These are phyloP conservation scores for Sideroxylon spinosum DNA, from an alignment of 179 eudicot species.

Conservation along the genomic window DNA sequence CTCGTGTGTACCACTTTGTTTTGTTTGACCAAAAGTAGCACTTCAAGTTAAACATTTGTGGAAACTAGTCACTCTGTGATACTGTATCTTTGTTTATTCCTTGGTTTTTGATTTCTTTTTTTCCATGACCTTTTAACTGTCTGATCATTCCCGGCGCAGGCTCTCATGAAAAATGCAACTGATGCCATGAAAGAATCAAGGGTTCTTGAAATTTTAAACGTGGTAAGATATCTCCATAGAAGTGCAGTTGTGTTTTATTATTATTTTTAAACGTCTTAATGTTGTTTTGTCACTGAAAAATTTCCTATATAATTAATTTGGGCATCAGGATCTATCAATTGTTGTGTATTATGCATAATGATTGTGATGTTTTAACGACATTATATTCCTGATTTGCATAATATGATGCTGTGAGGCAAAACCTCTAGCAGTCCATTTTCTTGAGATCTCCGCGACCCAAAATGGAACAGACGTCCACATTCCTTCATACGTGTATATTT, in stretches of 20 bases:
- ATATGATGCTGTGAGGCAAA: not conserved
- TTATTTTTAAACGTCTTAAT: not conserved
- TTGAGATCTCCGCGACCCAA: not conserved
- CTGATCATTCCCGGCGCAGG: conserved; percentile 37
- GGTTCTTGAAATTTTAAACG: conserved; percentile 58
- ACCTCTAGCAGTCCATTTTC: not conserved
- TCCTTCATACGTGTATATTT: not conserved
- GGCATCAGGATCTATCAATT: too few species aligned
- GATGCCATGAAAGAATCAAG: conserved; percentile 89
- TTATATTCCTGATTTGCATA: not conserved
- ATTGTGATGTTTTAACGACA: not conserved
- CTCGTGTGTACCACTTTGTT: conserved; percentile 9
- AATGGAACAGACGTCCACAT: too few species aligned
- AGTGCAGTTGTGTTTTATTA: not conserved
- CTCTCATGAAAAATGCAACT: conserved; percentile 64
- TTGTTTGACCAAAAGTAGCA: not conserved
- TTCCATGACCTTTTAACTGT: not conserved
- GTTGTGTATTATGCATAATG: not conserved
- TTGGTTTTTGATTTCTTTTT: not conserved
- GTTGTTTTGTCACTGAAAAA: not conserved
- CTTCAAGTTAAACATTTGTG: not conserved
- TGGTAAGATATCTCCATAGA: conserved; percentile 43
- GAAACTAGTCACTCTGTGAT: not conserved
- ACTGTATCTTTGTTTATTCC: not conserved
- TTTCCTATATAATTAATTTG: too few species aligned